phyloP scores from a whole-genome alignment of 1,139 yeast genomes.

The Suhomyces panamericanus region DNA sequence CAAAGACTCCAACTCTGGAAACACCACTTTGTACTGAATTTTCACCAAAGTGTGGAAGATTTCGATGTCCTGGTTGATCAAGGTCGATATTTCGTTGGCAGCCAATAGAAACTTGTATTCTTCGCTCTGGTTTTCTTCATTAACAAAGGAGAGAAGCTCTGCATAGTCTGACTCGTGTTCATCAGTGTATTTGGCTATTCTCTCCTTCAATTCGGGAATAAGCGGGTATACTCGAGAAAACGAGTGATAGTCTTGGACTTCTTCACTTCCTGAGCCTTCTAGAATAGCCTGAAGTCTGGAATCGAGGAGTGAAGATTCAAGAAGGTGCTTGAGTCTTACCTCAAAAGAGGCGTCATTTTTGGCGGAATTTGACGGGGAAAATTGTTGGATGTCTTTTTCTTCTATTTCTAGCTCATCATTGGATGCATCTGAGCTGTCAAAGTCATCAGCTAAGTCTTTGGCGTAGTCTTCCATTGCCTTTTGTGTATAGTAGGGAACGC shows the following conservation, averaged over 20 bases:
- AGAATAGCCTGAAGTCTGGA: constrained; percentile 8
- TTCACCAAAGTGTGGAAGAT: constrained; percentile 52
- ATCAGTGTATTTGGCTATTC: constrained; percentile 26
- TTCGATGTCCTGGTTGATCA: constrained; percentile 57
- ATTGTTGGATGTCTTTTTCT: not conserved
- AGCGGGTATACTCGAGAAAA: constrained; percentile 28
- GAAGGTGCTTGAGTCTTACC: constrained; percentile 3
- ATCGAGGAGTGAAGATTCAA: constrained; percentile 4
- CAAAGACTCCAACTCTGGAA: constrained; percentile 70
- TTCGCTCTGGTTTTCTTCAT: constrained; percentile 32
- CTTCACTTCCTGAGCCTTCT: constrained; percentile 5
- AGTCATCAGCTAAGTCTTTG: constrained; percentile 8
- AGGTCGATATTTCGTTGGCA: constrained; percentile 57
- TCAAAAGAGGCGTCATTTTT: constrained; percentile 3
- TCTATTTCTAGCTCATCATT: not conserved
- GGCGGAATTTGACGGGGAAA: not conserved
- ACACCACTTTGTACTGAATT: constrained; percentile 56
- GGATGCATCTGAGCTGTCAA: constrained; percentile 5
- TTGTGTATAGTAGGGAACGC: not conserved
- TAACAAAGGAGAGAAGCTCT: constrained; percentile 34
- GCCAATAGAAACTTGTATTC: constrained; percentile 53
- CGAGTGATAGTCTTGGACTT: constrained; percentile 18
- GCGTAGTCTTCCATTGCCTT: constrained; percentile 6
- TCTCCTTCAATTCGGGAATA: constrained; percentile 26
- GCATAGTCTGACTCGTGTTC: constrained; percentile 34